Evolutionary conservation across 176 grass and related monocot species (phyloP).

Genomic region (Ensete glaucum): DNA sequence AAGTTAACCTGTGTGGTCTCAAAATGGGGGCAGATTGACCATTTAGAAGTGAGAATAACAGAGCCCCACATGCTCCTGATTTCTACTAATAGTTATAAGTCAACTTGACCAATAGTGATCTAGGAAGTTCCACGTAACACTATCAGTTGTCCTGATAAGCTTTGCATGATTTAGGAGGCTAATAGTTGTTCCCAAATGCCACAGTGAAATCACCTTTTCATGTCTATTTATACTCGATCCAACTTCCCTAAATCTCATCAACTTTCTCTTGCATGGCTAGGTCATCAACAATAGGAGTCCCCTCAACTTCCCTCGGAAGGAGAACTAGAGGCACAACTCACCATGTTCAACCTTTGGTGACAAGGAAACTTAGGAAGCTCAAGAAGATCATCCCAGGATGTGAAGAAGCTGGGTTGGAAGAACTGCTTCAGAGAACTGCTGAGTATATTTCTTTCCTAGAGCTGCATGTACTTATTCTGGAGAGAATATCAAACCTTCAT

Average conservation of each 20-base stretch:
- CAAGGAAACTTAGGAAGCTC: slow-evolving; percentile 45
- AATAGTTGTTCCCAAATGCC: background rate
- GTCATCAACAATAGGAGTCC: slow-evolving; percentile 7
- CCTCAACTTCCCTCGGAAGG: slow-evolving; percentile 42
- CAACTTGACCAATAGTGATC: no score
- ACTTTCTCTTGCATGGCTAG: background rate
- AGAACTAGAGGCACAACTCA: slow-evolving; percentile 17
- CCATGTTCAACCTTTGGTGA: slow-evolving; percentile 40
- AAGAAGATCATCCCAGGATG: slow-evolving; percentile 59
- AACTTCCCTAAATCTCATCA: background rate
- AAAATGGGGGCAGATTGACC: no score
- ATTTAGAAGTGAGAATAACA: no score
- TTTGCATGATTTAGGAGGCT: background rate
- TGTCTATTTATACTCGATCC: background rate
- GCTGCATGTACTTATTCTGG: slow-evolving; percentile 41
- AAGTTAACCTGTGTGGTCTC: no score
- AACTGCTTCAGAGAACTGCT: slow-evolving; percentile 44
- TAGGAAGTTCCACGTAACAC: background rate
- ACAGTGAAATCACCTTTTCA: background rate
- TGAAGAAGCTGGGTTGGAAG: slow-evolving; percentile 21
- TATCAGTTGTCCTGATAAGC: background rate
- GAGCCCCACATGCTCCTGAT: no score
- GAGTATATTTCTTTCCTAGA: slow-evolving; percentile 66
- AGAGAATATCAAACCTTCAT: slow-evolving; percentile 30
- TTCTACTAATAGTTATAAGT: no score